A percentile compares a stretch with the other conserved stretches of the same genome.
Evolutionary conservation across 2,329 filamentous ascomycete genomes (phyloP).

Genomic region (Ceratocystis alfenasii): DNA sequence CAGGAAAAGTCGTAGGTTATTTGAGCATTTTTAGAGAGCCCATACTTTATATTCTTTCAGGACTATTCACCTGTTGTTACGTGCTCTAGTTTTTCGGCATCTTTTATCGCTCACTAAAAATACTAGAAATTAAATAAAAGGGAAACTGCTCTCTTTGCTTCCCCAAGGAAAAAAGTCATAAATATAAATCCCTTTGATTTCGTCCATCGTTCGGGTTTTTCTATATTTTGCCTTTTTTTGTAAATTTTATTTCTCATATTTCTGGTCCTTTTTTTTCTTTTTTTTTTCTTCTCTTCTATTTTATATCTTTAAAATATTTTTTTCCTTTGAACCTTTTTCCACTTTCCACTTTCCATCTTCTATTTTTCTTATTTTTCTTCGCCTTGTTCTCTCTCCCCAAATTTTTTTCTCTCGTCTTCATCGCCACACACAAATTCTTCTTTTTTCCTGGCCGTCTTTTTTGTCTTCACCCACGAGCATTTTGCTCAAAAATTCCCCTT

Average conservation of each 20-base stretch:
- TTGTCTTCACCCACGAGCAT: neutral
- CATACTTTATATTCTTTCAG: neutral
- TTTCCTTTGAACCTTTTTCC: neutral
- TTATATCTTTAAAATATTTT: neutral
- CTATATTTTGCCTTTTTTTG: neutral
- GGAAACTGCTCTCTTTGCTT: neutral
- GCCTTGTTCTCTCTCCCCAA: neutral
- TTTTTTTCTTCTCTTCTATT: neutral
- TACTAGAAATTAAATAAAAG: neutral
- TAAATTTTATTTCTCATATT: neutral
- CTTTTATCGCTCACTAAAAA: neutral
- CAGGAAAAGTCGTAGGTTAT: neutral
- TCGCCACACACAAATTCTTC: neutral
- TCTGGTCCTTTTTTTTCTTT: neutral
- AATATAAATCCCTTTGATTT: neutral
- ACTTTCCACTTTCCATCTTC: neutral
- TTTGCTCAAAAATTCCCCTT: neutral
- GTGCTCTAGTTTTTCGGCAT: neutral
- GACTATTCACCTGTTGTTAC: neutral
- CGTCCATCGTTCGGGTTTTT: neutral
- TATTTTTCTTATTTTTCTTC: slow-evolving; percentile 4
- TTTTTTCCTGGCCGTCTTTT: neutral
- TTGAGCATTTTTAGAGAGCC: neutral
- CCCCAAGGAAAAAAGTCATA: neutral
- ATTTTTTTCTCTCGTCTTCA: neutral